Evolutionary conservation across 352 stramenopile genomes (phyloP).

Genomic region (Thraustotheca clavata): DNA sequence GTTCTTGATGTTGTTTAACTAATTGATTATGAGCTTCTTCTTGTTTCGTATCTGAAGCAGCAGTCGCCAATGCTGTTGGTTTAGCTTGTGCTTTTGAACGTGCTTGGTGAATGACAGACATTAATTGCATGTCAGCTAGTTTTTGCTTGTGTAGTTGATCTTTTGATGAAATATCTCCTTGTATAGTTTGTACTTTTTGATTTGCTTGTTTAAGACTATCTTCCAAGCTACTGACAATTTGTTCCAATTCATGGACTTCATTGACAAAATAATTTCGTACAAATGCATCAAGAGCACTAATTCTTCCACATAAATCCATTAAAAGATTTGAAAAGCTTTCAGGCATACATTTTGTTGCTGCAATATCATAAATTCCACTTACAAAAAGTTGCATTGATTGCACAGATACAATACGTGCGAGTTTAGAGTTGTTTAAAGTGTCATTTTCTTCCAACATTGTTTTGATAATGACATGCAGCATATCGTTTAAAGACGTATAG

Average conservation of each 20-base stretch:
- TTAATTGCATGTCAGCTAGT: background rate
- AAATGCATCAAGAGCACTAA: background rate
- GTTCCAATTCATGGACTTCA: constrained; percentile 12
- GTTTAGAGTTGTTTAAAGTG: background rate
- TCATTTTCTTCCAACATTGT: background rate
- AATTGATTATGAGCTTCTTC: background rate
- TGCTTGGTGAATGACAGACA: background rate
- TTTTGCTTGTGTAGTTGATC: constrained; percentile 5
- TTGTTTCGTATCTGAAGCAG: background rate
- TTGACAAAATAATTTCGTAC: constrained; percentile 7
- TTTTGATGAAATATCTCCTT: background rate
- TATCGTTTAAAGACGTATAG: background rate
- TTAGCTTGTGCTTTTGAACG: background rate
- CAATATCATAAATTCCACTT: background rate
- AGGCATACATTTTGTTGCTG: background rate
- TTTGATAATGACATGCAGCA: constrained; percentile 8
- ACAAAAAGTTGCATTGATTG: background rate
- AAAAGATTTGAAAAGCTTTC: background rate
- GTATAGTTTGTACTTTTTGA: background rate
- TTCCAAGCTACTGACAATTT: constrained; percentile 3
- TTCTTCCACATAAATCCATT: background rate
- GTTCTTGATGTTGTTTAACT: background rate
- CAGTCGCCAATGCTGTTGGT: background rate
- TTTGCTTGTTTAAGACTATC: background rate
- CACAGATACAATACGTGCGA: background rate